These are phyloP conservation scores for Ustulina deusta DNA, from an alignment of 2,329 filamentous ascomycete genomes.

Conservation along the genomic window DNA sequence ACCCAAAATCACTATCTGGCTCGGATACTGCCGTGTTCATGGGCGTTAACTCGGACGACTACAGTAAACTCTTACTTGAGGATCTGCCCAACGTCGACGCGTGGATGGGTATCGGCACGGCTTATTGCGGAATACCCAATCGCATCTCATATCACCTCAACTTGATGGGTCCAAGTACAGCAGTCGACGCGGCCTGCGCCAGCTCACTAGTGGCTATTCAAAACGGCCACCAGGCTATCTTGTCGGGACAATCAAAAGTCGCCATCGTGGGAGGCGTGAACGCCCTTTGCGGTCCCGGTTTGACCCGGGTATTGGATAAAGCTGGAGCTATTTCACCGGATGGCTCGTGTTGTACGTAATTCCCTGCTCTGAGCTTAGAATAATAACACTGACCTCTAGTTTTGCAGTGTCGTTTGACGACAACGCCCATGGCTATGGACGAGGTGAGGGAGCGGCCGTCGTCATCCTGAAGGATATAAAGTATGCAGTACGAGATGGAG, in stretches of 20 bases:
- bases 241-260: conserved; percentile 47
- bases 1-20: conserved; percentile 58
- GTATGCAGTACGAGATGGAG: conserved; percentile 50
- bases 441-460: conserved; percentile 53
- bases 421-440: conserved; percentile 45
- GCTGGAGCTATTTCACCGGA: conserved; percentile 47
- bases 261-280: conserved; percentile 53
- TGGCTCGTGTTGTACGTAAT: conserved; percentile 34
- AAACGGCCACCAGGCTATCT: conserved; percentile 49
- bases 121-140: conserved; percentile 53
- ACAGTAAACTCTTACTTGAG: conserved; percentile 52
- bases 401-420: conserved; percentile 41
- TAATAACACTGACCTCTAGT: too few relatives aligned
- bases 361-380: too few relatives aligned
- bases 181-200: conserved; percentile 54
- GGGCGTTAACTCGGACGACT: conserved; percentile 53
- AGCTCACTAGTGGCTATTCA: conserved; percentile 52
- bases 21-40: conserved; percentile 50
- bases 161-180: conserved; percentile 50
- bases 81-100: conserved; percentile 55
- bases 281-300: conserved; percentile 49
- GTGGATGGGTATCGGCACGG: conserved; percentile 56
- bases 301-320: conserved; percentile 49
- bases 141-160: conserved; percentile 52
- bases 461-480: conserved; percentile 52